A percentile compares a stretch with the other conserved stretches of the same genome.
Conservation (phyloP, 2,329 filamentous ascomycete genomes). For the Claviceps spartinae region DNA sequence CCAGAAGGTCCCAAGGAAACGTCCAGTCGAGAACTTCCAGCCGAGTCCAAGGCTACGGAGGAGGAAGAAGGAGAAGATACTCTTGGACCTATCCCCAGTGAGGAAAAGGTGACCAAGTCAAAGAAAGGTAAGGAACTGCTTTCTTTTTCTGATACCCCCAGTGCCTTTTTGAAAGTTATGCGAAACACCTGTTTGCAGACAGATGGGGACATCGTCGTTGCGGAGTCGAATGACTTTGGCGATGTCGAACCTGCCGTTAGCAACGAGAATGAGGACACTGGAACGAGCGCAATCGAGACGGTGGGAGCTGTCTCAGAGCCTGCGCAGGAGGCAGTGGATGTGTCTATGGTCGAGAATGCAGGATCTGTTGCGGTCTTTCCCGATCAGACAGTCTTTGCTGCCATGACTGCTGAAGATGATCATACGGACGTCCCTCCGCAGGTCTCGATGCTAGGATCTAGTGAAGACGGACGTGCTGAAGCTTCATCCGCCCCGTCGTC, state of each 20-base stretch:
- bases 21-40: neutral
- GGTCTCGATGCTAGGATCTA: neutral
- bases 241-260: neutral
- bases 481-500: neutral
- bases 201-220: constrained; percentile 9
- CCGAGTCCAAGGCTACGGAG: constrained; percentile 14
- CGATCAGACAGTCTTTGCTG: neutral
- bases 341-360: neutral
- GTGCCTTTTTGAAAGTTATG: constrained; percentile 20
- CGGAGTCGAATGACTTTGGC: neutral
- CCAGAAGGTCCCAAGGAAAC: neutral
- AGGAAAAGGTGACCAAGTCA: constrained; percentile 19
- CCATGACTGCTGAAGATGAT: neutral
- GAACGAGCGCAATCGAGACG: neutral
- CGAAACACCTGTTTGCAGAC: constrained; percentile 15
- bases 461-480: neutral
- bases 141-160: constrained; percentile 25
- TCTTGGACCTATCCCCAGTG: constrained; percentile 23
- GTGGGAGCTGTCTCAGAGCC: neutral
- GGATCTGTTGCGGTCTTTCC: neutral
- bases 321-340: neutral
- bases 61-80: constrained; percentile 27
- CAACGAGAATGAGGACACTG: neutral
- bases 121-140: constrained; percentile 31
- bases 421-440: neutral